phyloP scores from a whole-genome alignment of 1,284 basidiomycete species.

The Microbotryum silenes-acaulis region DNA sequence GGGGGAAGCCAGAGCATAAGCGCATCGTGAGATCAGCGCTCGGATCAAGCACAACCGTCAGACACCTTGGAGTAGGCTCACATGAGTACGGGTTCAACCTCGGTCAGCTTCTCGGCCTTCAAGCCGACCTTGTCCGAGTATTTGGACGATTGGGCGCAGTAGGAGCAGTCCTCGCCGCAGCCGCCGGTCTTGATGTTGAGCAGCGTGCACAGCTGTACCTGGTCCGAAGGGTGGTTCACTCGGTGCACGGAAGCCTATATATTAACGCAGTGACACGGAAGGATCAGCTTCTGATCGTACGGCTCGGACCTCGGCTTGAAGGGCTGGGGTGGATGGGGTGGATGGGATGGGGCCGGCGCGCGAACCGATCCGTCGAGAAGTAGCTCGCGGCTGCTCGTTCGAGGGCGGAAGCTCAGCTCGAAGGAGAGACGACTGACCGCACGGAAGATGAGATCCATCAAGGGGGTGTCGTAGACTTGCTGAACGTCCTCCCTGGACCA shows the following conservation, averaged over 20 bases:
- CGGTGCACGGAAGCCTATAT: conserved; percentile 59
- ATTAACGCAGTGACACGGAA: conserved; percentile 31
- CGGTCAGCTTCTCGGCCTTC: conserved; percentile 78
- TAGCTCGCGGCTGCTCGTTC: background rate
- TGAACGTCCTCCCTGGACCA: conserved; percentile 68
- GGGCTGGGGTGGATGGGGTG: background rate
- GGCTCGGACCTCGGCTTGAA: background rate
- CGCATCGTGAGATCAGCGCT: too few relatives aligned
- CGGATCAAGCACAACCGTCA: too few relatives aligned
- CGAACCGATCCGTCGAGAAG: conserved; percentile 1
- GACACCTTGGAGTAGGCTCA: conserved; percentile 45
- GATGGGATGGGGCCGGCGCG: background rate
- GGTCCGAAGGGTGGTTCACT: conserved; percentile 72
- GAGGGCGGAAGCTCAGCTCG: background rate
- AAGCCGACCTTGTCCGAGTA: conserved; percentile 69
- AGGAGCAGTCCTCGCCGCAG: conserved; percentile 95
- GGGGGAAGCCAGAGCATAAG: too few relatives aligned
- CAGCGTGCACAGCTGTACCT: conserved; percentile 87
- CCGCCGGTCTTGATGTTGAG: conserved; percentile 99
- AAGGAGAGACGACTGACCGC: conserved; percentile 52
- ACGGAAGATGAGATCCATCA: conserved; percentile 78
- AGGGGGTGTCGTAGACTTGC: conserved; percentile 64
- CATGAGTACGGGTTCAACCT: conserved; percentile 83
- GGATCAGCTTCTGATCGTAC: background rate
- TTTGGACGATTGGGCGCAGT: conserved; percentile 92